Evolutionary conservation across 805 yeast genomes (phyloP), one percentile per base, ranked within the genome.

Genomic region (Saccharomyces mikatae): DNA sequence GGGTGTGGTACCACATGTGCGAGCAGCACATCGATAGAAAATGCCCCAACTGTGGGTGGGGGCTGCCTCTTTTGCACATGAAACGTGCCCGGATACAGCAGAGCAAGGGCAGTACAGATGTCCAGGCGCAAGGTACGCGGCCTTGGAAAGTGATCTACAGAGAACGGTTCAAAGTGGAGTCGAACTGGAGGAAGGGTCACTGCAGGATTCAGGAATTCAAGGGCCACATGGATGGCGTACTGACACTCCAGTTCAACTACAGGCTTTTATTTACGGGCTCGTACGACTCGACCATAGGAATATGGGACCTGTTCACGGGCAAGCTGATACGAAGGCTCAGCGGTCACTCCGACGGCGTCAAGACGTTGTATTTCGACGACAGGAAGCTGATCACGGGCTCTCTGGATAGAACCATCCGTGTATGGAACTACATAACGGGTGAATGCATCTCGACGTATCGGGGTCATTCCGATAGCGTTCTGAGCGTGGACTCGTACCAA

Each of bases 31-130:
- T 94, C 53, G 99, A 94, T 72, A 79, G 96, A 56, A 94, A 94
- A 70, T 94, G 99, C 73, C 96, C 97, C 44, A 89, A 89, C 66
- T 94, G 99, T 73, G 99, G 99, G 14, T 94, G 99, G 99, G 99
- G 99, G 4, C 76, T 94, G 59, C 99, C 99, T 2, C 74, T 94
- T 56, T 80, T 94, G 82, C 96, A 90, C 64, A 89, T 90, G 83
- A 87, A 85, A 67, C 76, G 86, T 53, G 86, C 85, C 1, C 71
- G 52, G 47, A 17, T 46, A 41, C 28, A 36, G 21, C 47, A 47
- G 44, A 22, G 30, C 32, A 31, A 21, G 29, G 11, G 44, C 41
- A 13, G 30, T 17, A 6, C 41, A 56, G 21, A 31, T 47, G 2
- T 22, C 27, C 32, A 62, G 36, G 14, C 36, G 36, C 36, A 73